Evolutionary conservation across 768 basidiomycete genomes (phyloP), one percentile per base, ranked within the genome.

Genomic region (Rossbeevera mucosa): DNA sequence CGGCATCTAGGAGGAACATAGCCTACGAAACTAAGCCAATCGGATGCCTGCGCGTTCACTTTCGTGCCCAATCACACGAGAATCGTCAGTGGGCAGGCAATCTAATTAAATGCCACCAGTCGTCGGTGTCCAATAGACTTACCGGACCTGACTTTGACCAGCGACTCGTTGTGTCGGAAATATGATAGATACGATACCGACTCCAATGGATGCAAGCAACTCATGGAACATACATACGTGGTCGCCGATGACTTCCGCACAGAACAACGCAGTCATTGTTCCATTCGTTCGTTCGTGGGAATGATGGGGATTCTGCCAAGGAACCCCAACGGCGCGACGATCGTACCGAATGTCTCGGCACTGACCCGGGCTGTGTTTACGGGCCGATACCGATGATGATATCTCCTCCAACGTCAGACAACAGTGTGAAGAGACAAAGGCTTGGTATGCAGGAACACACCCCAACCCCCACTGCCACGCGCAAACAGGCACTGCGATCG

Each of bases 91-190:
- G 41, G n/a, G 3, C 44, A 44, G 8, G 18, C 5, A 38, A 12
- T 18, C 36, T 18, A 0, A 38, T 38, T 38, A 7, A 12, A 38
- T 38, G 36, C 36, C 36, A 18, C 36, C 8, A 21, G n/a, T n/a
- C n/a, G n/a, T 14, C 63, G 63, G 63, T 29, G 25, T 58, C 20
- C 33, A 49, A 14, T 8, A 30, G 38, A 20, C 18, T 57, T 2
- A 31, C 63, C 64, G 36, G 64, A 48, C 21, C 25, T 65, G 64
- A 65, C 51, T 20, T 18, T 5, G 5, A 18, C 36, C 36, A 11
- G 12, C 18, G 18, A 18, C 18, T 38, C 36, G 31, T 33, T 33
- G 22, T 29, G 11, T 25, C 29, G 33, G 44, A 29, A 2, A 2
- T 36, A 20, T 26, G 26, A 18, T 9, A n/a, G 26, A 26, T 44